phyloP scores from a whole-genome alignment of 225 moss, liverwort and hornwort genomes.

The Thuidium tamariscinum region DNA sequence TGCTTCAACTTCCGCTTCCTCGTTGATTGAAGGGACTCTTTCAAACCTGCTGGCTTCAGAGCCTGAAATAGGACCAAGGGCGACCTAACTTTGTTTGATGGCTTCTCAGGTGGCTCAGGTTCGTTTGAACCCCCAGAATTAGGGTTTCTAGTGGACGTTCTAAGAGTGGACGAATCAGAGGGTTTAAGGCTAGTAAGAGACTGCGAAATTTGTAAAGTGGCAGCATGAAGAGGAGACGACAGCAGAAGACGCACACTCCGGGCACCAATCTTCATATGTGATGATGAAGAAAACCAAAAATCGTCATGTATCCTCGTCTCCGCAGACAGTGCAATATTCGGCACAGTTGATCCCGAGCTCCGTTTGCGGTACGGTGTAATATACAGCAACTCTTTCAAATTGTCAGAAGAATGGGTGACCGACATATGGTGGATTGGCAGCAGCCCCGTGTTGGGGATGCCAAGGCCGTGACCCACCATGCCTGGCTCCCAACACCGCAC shows the following conservation, averaged over 20 bases:
- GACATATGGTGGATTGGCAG: constrained; percentile 12
- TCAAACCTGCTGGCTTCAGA: constrained; percentile 12
- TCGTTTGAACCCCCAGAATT: neutral
- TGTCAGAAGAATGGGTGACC: neutral
- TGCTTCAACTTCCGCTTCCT: constrained; percentile 38
- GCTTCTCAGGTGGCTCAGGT: neutral
- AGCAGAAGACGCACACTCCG: neutral
- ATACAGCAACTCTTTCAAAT: neutral
- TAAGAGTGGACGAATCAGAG: constrained; percentile 11
- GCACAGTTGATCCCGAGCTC: neutral
- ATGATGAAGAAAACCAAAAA: neutral
- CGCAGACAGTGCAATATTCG: neutral
- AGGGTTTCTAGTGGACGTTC: constrained; percentile 15
- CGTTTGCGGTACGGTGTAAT: neutral
- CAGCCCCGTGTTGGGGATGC: neutral
- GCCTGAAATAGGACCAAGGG: constrained; percentile 22
- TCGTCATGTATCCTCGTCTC: neutral
- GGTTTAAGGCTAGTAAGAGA: constrained; percentile 6
- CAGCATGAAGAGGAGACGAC: constrained; percentile 9
- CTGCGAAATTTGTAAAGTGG: constrained; percentile 11
- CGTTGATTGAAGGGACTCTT: constrained; percentile 26
- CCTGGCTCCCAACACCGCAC: constrained; percentile 11
- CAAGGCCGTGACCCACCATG: constrained; percentile 22
- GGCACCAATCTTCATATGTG: neutral
- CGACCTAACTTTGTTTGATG: neutral